Base-by-base conservation (phyloP, 768 basidiomycete genomes). In the Kwoniella bestiolae region DNA sequence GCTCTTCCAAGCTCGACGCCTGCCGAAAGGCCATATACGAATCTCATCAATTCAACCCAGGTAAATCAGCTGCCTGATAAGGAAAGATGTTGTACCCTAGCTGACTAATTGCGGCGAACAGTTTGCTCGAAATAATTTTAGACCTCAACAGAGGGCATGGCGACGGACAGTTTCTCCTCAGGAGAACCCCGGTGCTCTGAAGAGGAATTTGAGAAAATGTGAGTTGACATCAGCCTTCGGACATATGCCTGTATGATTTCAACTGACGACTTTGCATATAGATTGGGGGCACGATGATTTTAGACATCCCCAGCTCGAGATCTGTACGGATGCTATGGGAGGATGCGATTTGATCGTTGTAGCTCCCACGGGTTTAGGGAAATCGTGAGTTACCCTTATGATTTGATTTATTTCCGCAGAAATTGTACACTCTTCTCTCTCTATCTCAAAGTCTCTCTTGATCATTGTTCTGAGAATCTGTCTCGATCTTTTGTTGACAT, bases 361-460 rank as follows among this genome's bases (percentile, higher is more conserved):
- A 0, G 80, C 80, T 1, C 80, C 80, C 1, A 81, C 80, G 1
- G 80, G 80, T 21, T 60, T 79, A 35, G 80, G 80, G 8, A 81
- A 81, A 66, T 78, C 77, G 78, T 78, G 38, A 61, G 74, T 70
- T 2, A 4, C 29, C 47, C 45, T 52, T 25, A 51, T 12, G 18
- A 14, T 6, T 8, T 41, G 38, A 11, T 1, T 3, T 18, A 41
- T 11, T 14, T 41, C 12, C 38, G 38, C 18, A 41, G 38, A n/a
- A n/a, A n/a, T n/a, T n/a, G n/a, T n/a, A n/a, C n/a, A n/a, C n/a
- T n/a, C n/a, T n/a, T n/a, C n/a, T n/a, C n/a, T n/a, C n/a, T n/a
- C n/a, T n/a, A n/a, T n/a, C n/a, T n/a, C n/a, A n/a, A n/a, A n/a
- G n/a, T n/a, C n/a, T n/a, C n/a, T n/a, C n/a, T n/a, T n/a, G n/a